Evolutionary conservation across 495 filamentous ascomycete genomes (phyloP), one percentile per base, ranked within the genome.

Genomic region (Podospora tetraspora): DNA sequence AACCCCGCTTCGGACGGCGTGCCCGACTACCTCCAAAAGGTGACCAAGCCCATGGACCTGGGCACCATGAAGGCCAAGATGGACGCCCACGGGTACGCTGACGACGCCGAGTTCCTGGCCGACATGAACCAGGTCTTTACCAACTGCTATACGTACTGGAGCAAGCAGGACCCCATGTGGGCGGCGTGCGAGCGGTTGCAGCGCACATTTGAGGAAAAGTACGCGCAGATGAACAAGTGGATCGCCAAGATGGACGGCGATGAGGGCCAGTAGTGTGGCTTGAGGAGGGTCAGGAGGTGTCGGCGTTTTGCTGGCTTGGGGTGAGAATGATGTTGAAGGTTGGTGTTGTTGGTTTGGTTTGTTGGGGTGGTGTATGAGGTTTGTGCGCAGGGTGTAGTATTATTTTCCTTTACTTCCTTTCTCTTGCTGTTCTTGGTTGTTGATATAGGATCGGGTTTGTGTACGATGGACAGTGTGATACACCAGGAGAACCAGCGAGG

Each of bases 131-230:
- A 81, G 70, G 83, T 84, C 59, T 84, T 84, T 66, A 71, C 70
- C 11, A 84, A 84, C 70, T 84, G 82, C 70, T 83, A 76, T 71
- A 78, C 75, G 5, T 84, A 84, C 70, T 83, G 81, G 76, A 70
- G 71, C 25, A 71, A 77, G 63, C 68, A 70, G 59, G 77, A 79
- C 19, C 77, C 79, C 10, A 84, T 84, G 81, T 83, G 77, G 75
- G 64, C 52, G 0, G 79, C 76, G 8, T 82, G 81, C 62, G 79
- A 83, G 75, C 76, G 75, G 64, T 76, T 84, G 32, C 76, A 84
- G 63, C 83, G 79, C 73, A 81, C 79, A 11, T 84, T 84, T 58
- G 80, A 84, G 72, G 82, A 84, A 62, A 84, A 84, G 69, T 84
- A 76, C 56, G 68, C 68, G 5, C 77, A 80, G 62, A 83, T 84